Base-by-base conservation (phyloP, 306 rosid genomes). In the Dalbergia cochinchinensis region DNA sequence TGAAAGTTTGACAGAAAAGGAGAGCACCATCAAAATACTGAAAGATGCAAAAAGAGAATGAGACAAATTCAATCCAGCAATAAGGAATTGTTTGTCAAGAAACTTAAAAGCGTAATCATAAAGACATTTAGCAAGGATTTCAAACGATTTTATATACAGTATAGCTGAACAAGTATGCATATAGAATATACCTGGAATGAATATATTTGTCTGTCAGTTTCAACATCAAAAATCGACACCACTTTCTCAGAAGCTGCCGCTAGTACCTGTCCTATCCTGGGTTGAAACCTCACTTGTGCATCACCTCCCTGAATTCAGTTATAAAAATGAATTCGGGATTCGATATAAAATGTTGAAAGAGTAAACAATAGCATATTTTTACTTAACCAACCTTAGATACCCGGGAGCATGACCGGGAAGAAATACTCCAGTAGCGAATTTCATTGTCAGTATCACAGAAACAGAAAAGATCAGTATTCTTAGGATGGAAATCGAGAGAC, bases 401-500 rank as follows among this genome's bases (percentile, higher is more conserved):
- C 22, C 79, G 88, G 16, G 69, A 63, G 59, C 87, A 77, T 44
- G 83, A 82, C 31, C 31, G 82, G 82, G 91, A 71, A 51, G 55
- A 73, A 67, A 80, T 87, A 77, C 83, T 80, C 79, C 79, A 87
- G 77, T 80, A 85, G 59, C 82, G 85, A 76, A 87, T 87, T 74
- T 83, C 87, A 77, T 85, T 87, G 62, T 80, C 85, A 22, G 19
- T 33, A 31, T 85, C 89, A 15, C 87, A 82, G 78, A 80, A 87
- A 69, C 91, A 87, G 81, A 87, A 83, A 63, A 87, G 57, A 57
- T 87, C 91, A 77, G 89, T 80, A 74, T 83, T 87, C 82, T 87
- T 85, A 14, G 91, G 91, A 79, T 87, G 91, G 64, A 87, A 87
- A 85, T 87, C 89, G 19, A 87, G 91, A 71, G 91, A 87, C 87